Conservation (phyloP, 225 moss, liverwort and hornwort species). For the Ulota crispa region DNA sequence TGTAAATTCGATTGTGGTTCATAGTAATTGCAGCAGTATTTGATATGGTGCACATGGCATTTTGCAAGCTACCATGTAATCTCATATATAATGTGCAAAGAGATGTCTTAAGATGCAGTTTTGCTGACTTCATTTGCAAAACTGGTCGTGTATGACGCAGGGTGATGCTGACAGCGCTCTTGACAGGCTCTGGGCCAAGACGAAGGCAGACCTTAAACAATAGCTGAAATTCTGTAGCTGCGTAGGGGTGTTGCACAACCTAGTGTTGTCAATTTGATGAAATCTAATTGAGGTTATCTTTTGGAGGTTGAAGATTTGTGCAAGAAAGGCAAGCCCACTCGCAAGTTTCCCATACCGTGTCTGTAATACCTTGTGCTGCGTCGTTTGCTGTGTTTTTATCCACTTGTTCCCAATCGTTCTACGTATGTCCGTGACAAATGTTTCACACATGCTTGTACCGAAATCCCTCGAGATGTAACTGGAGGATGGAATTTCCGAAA, state of each 20-base stretch:
- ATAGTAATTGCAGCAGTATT: too few species aligned
- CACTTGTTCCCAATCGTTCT: neutral
- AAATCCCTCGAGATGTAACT: neutral
- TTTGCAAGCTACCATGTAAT: neutral
- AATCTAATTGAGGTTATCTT: neutral
- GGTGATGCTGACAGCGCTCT: conserved; percentile 46
- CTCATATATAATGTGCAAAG: neutral
- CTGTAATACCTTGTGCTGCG: neutral
- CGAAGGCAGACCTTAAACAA: conserved; percentile 39
- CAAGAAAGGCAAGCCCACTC: neutral
- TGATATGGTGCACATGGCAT: neutral
- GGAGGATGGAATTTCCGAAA: neutral
- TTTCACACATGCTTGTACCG: neutral
- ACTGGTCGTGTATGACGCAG: conserved; percentile 16
- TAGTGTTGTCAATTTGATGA: neutral
- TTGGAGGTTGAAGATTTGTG: neutral
- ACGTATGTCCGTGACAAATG: neutral
- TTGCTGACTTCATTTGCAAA: neutral
- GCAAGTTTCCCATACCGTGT: neutral
- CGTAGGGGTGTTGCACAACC: conserved; percentile 1
- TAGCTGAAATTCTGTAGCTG: conserved; percentile 20
- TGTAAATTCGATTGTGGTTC: neutral
- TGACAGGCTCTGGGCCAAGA: conserved; percentile 44
- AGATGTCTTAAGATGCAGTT: neutral
- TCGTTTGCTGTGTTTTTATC: neutral